A percentile compares a stretch with the other conserved stretches of the same genome.
phyloP scores from a whole-genome alignment of 352 stramenopile species.

The Pythium aphanidermatum region DNA sequence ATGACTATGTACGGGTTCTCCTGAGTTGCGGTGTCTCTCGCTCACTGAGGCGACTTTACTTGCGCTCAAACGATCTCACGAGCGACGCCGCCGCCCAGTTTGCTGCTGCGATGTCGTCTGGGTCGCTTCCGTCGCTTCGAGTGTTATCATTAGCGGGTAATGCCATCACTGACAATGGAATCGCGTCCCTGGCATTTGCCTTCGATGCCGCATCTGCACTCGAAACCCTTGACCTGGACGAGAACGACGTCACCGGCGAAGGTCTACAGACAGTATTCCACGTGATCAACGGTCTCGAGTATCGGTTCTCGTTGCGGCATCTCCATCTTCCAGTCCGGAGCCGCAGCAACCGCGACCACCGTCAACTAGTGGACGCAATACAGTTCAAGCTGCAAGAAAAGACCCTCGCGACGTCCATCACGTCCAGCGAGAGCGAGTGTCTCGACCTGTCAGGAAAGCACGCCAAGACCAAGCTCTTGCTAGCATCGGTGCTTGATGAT shows the following conservation, averaged over 20 bases:
- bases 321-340: slow-evolving; percentile 32
- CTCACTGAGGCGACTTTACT: slow-evolving; percentile 27
- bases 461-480: slow-evolving; percentile 18
- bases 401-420: slow-evolving; percentile 31
- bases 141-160: slow-evolving; percentile 44
- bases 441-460: slow-evolving; percentile 19
- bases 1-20: slow-evolving; percentile 14
- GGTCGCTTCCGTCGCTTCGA: slow-evolving; percentile 9
- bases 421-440: not conserved
- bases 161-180: slow-evolving; percentile 27
- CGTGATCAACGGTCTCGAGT: slow-evolving; percentile 22
- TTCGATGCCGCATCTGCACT: slow-evolving; percentile 30
- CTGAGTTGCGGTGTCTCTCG: slow-evolving; percentile 12
- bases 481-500: slow-evolving; percentile 30
- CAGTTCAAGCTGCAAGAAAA: slow-evolving; percentile 38
- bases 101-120: slow-evolving; percentile 10
- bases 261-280: slow-evolving; percentile 33
- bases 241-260: slow-evolving; percentile 33
- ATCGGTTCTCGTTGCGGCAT: slow-evolving; percentile 31
- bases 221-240: slow-evolving; percentile 38
- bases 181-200: slow-evolving; percentile 36
- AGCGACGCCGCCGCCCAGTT: slow-evolving; percentile 22
- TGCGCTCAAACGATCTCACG: slow-evolving; percentile 38
- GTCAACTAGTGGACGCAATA: slow-evolving; percentile 13
- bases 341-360: slow-evolving; percentile 13